Evolutionary conservation across 306 rosid genomes (phyloP).

Genomic region (Arachis hypogaea): DNA sequence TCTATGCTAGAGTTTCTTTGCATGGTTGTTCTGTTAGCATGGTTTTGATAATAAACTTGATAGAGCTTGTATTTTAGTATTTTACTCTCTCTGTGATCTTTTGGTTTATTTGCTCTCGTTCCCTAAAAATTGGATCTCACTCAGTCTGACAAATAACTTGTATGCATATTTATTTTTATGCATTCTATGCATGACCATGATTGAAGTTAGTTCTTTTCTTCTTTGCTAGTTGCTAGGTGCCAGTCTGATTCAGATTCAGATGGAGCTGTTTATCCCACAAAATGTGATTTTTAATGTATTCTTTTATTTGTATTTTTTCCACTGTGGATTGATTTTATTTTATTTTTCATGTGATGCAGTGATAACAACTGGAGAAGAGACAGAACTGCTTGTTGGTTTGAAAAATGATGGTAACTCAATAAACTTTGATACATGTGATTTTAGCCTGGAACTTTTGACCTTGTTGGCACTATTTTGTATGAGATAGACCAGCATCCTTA

Average conservation of each 20-base stretch:
- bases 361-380: constrained; percentile 84
- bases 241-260: constrained; percentile 54
- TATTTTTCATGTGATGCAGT: constrained; percentile 52
- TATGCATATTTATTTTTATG: background rate
- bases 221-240: constrained; percentile 69
- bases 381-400: constrained; percentile 79
- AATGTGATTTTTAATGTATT: background rate
- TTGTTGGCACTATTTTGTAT: too few species aligned
- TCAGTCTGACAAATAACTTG: constrained; percentile 4
- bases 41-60: background rate
- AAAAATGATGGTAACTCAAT: constrained; percentile 70
- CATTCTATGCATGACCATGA: background rate
- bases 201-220: too few species aligned
- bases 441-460: too few species aligned
- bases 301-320: constrained; percentile 1
- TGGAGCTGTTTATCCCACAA: constrained; percentile 47
- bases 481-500: too few species aligned
- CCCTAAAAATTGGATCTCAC: background rate
- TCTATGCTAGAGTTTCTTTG: background rate
- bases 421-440: too few species aligned
- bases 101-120: background rate
- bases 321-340: constrained; percentile 30
- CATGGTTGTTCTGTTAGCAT: background rate
- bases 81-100: background rate
- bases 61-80: background rate